These are phyloP conservation scores for Myrica gale DNA, from an alignment of 306 rosid species.

Conservation along the genomic window DNA sequence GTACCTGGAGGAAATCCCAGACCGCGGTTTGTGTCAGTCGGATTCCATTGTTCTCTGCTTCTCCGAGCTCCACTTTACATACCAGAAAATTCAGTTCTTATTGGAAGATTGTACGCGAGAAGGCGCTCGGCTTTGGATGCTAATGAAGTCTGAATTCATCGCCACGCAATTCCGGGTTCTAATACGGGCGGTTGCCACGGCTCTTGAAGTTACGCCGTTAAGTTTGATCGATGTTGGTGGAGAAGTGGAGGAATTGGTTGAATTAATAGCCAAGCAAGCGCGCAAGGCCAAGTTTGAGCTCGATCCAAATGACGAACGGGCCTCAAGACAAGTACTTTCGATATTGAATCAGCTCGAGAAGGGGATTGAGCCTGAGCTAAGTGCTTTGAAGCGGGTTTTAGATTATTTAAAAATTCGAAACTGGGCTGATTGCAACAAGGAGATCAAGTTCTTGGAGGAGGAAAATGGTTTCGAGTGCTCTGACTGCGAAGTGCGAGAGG, in stretches of 20 bases:
- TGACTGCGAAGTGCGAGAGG: constrained; percentile 34
- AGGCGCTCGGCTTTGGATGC: constrained; percentile 48
- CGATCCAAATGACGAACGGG: constrained; percentile 39
- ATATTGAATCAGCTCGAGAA: constrained; percentile 47
- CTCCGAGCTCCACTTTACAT: constrained; percentile 61
- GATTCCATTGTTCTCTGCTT: constrained; percentile 45
- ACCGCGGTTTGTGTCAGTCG: background rate
- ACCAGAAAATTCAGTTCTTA: constrained; percentile 61
- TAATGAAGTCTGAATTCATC: constrained; percentile 46
- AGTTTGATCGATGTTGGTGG: constrained; percentile 27
- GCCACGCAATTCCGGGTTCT: constrained; percentile 48
- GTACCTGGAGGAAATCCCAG: constrained; percentile 59
- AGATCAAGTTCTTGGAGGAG: constrained; percentile 59
- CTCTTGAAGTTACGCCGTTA: constrained; percentile 64
- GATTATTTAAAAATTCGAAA: constrained; percentile 48
- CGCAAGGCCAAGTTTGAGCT: constrained; percentile 43
- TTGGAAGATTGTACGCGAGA: constrained; percentile 57
- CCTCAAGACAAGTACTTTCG: constrained; percentile 19
- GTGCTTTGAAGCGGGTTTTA: constrained; percentile 27
- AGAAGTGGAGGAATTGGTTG: constrained; percentile 69
- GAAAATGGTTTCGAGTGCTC: constrained; percentile 34
- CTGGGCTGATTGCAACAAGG: constrained; percentile 60
- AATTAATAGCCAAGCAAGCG: constrained; percentile 55
- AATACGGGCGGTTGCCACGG: constrained; percentile 43
- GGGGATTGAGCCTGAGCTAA: constrained; percentile 51